Evolutionary conservation across 2,329 filamentous ascomycete genomes (phyloP).

Genomic region (Achaetomium macrosporum): DNA sequence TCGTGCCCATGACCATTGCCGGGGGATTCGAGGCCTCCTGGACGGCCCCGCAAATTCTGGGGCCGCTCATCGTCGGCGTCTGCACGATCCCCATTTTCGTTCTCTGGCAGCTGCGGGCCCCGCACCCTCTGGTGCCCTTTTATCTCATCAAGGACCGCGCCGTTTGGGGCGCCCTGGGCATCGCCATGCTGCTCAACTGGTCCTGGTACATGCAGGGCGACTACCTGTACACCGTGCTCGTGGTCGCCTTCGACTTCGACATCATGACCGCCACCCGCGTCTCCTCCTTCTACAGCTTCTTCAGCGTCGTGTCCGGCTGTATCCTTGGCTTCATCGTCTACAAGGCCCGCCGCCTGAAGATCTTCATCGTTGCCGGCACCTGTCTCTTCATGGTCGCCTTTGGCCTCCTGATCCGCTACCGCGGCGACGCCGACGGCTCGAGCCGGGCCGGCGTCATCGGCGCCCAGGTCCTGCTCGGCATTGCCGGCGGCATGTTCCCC

Average conservation of each 20-base stretch:
- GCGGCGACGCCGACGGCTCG: slow-evolving; percentile 44
- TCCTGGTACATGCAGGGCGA: slow-evolving; percentile 59
- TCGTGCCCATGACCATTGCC: slow-evolving; percentile 42
- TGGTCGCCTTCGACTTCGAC: slow-evolving; percentile 56
- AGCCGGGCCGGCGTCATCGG: slow-evolving; percentile 54
- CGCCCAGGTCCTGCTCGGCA: slow-evolving; percentile 56
- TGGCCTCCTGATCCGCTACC: slow-evolving; percentile 57
- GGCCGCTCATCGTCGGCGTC: slow-evolving; percentile 41
- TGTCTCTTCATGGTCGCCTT: slow-evolving; percentile 59
- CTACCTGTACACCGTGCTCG: slow-evolving; percentile 57
- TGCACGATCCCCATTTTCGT: slow-evolving; percentile 47
- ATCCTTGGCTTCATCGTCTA: slow-evolving; percentile 52
- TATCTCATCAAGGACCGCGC: slow-evolving; percentile 54
- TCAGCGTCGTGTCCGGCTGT: slow-evolving; percentile 52
- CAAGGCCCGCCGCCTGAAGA: slow-evolving; percentile 53
- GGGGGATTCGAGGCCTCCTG: slow-evolving; percentile 37
- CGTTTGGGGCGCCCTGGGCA: slow-evolving; percentile 58
- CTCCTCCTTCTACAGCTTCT: slow-evolving; percentile 51
- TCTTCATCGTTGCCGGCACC: slow-evolving; percentile 58
- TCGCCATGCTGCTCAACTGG: slow-evolving; percentile 51
- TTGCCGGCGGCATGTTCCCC: slow-evolving; percentile 58
- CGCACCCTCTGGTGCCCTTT: slow-evolving; percentile 56
- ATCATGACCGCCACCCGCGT: slow-evolving; percentile 53
- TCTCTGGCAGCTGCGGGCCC: slow-evolving; percentile 41
- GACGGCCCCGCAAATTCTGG: slow-evolving; percentile 36